Percentiles rank a stretch among this genome's conserved stretches.
phyloP scores from a whole-genome alignment of 2,329 filamentous ascomycete species.

The Trichoderma endophyticum region DNA sequence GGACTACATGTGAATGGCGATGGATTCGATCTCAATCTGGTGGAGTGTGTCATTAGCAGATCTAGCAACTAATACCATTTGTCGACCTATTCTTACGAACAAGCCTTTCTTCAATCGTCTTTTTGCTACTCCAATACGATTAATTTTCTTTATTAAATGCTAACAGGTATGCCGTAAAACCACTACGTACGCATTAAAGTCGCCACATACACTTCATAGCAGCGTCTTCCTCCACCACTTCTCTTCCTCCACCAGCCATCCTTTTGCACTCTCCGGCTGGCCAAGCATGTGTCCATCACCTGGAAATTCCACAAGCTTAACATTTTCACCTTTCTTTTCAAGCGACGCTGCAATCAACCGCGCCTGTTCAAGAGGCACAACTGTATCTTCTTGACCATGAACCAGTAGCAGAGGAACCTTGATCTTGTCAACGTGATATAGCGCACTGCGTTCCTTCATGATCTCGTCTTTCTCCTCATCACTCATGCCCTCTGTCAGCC shows the following conservation, averaged over 20 bases:
- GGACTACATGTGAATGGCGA: constrained; percentile 2
- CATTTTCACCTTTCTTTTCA: constrained; percentile 38
- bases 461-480: constrained; percentile 40
- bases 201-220: constrained; percentile 19
- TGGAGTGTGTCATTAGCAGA: background rate
- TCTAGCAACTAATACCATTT: background rate
- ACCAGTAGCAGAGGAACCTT: constrained; percentile 52
- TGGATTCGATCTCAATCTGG: background rate
- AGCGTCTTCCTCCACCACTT: constrained; percentile 45
- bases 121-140: background rate
- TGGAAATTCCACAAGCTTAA: constrained; percentile 45
- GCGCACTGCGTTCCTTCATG: constrained; percentile 46
- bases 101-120: background rate
- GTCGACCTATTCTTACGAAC: background rate
- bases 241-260: constrained; percentile 44
- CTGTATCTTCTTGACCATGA: constrained; percentile 53
- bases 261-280: constrained; percentile 38
- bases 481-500: constrained; percentile 31
- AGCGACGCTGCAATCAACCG: constrained; percentile 49
- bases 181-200: background rate
- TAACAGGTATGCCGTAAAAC: background rate
- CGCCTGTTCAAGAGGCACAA: constrained; percentile 58
- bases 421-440: constrained; percentile 47
- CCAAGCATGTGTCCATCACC: constrained; percentile 52
- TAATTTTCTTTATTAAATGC: background rate